Conservation (phyloP, 2,329 filamentous ascomycete species). For the Emmonsia crescens region DNA sequence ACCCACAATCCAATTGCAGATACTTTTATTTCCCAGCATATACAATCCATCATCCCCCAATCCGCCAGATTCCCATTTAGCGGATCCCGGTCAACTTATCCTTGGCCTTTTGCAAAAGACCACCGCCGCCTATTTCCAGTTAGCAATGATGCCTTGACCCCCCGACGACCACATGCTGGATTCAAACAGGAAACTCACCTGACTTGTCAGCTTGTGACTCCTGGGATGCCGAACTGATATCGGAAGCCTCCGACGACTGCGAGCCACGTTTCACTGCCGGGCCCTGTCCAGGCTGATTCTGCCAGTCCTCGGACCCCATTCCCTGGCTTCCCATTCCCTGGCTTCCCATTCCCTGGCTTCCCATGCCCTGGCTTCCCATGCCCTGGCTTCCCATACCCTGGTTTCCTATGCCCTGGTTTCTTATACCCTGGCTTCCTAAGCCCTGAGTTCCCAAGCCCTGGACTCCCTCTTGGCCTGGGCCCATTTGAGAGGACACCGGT, state of each 20-base stretch:
- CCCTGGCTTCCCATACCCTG: neutral
- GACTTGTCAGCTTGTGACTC: neutral
- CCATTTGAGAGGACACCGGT: neutral
- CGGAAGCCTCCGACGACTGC: constrained; percentile 1
- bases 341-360: neutral
- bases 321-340: constrained; percentile 3
- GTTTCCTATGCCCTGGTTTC: too few species aligned
- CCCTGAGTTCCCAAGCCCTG: neutral
- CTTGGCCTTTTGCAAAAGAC: constrained; percentile 2
- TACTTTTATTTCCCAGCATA: neutral
- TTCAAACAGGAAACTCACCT: constrained; percentile 1
- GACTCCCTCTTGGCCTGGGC: neutral
- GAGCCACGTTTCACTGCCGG: neutral
- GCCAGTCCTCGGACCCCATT: neutral
- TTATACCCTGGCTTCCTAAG: neutral
- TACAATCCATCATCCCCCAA: neutral
- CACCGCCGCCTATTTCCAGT: constrained; percentile 1
- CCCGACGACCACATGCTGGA: neutral
- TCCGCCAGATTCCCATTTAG: neutral
- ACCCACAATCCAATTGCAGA: neutral
- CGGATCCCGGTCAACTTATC: constrained; percentile 7
- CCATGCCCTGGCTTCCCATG: neutral
- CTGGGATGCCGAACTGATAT: neutral
- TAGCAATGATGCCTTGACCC: neutral
- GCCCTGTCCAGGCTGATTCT: neutral